Percentiles rank a stretch among this genome's conserved stretches.
These are phyloP conservation scores for Crithidia sp. DNA, from an alignment of 208 protist species.

Conservation along the genomic window DNA sequence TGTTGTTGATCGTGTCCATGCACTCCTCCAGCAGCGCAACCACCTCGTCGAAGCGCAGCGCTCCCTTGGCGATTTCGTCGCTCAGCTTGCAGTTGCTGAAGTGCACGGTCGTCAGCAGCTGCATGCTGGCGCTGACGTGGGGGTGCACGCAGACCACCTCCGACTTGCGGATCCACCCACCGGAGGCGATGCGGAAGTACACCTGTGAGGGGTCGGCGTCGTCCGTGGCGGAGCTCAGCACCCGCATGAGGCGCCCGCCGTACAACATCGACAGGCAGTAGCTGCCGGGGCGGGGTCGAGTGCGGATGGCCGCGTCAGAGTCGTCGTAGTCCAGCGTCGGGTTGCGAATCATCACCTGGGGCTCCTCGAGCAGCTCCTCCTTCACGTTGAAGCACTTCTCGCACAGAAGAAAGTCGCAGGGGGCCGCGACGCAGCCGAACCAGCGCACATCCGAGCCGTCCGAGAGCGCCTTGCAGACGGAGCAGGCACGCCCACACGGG, in stretches of 20 bases:
- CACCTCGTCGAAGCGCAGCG: constrained; percentile 32
- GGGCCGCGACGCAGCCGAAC: constrained; percentile 53
- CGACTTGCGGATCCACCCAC: constrained; percentile 75
- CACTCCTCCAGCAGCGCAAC: constrained; percentile 55
- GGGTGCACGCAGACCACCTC: constrained; percentile 71
- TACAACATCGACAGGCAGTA: constrained; percentile 74
- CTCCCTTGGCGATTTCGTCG: constrained; percentile 25
- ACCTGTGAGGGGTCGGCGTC: constrained; percentile 41
- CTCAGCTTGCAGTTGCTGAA: constrained; percentile 30
- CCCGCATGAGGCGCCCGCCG: constrained; percentile 60
- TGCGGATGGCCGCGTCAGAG: constrained; percentile 51
- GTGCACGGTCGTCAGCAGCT: constrained; percentile 33
- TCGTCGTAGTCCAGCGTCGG: constrained; percentile 59
- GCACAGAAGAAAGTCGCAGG: constrained; percentile 66
- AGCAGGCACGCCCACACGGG: constrained; percentile 37
- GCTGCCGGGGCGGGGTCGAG: constrained; percentile 57
- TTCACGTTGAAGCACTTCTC: constrained; percentile 84
- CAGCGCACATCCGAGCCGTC: constrained; percentile 57
- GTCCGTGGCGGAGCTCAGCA: constrained; percentile 66
- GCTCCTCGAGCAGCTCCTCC: constrained; percentile 56
- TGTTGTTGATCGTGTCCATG: constrained; percentile 71
- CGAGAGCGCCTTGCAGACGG: constrained; percentile 62
- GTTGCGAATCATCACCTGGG: constrained; percentile 77
- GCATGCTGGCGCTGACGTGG: constrained; percentile 29
- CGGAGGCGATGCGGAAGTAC: constrained; percentile 74